These are phyloP conservation scores for Arxiozyma slooffiae DNA, from an alignment of 1,139 yeast genomes.

Conservation along the genomic window DNA sequence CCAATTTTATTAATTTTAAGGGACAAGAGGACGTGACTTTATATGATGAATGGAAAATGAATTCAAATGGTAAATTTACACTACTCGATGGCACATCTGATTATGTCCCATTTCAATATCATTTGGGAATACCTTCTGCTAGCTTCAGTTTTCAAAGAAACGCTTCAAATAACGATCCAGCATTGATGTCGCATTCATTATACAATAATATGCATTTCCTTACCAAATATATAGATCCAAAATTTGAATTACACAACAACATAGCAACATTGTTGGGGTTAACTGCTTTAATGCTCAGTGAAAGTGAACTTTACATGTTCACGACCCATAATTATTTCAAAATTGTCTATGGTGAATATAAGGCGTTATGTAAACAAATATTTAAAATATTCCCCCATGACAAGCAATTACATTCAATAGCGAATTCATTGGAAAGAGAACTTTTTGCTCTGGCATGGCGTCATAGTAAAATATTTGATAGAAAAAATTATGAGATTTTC, in stretches of 20 bases:
- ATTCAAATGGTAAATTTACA: slow-evolving; percentile 24
- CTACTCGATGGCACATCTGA: slow-evolving; percentile 35
- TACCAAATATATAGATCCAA: slow-evolving; percentile 45
- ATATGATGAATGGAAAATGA: slow-evolving; percentile 31
- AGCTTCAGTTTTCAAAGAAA: slow-evolving; percentile 35
- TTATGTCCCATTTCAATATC: slow-evolving; percentile 39
- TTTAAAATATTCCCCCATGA: slow-evolving; percentile 17
- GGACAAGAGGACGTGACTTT: slow-evolving; percentile 28
- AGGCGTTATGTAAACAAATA: slow-evolving; percentile 5
- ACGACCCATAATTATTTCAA: slow-evolving; percentile 31
- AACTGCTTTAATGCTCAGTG: slow-evolving; percentile 43
- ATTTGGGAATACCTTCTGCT: slow-evolving; percentile 43
- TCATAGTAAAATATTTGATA: slow-evolving; percentile 20
- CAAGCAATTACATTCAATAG: slow-evolving; percentile 9
- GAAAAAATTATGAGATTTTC: slow-evolving; percentile 31
- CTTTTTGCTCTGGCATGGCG: background rate
- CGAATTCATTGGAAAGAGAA: slow-evolving; percentile 5
- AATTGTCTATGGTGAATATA: slow-evolving; percentile 16
- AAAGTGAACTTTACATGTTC: slow-evolving; percentile 39
- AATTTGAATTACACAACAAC: slow-evolving; percentile 44
- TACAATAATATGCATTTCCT: slow-evolving; percentile 54
- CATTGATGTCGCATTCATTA: slow-evolving; percentile 50
- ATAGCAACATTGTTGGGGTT: slow-evolving; percentile 53
- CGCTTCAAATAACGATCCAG: slow-evolving; percentile 29
- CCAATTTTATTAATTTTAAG: slow-evolving; percentile 32